Conservation (phyloP, 257 asterid species). For the Cruciata laevipes region DNA sequence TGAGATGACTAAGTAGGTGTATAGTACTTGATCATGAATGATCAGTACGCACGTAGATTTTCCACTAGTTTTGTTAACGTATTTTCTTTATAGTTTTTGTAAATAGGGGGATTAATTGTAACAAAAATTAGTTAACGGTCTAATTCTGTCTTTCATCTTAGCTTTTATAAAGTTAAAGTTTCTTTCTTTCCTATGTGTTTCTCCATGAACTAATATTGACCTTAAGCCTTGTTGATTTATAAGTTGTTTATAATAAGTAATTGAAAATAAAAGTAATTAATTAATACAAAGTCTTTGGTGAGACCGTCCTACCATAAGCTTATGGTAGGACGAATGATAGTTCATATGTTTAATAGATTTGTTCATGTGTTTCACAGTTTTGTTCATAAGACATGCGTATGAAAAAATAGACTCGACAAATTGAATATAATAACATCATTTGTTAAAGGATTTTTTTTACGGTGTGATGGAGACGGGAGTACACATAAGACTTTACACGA, state of each 20-base stretch:
- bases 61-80: not conserved
- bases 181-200: not conserved
- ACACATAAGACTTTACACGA: not conserved
- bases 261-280: no score
- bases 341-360: no score
- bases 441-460: not conserved
- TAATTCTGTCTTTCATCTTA: not conserved
- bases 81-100: slow-evolving; percentile 11
- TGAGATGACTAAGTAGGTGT: not conserved
- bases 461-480: not conserved
- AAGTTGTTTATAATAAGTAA: no score
- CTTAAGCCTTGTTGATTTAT: not conserved
- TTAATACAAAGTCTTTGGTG: no score
- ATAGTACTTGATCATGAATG: not conserved
- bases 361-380: no score
- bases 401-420: no score
- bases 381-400: no score
- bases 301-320: no score
- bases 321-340: no score
- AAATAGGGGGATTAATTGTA: not conserved
- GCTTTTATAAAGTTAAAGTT: not conserved
- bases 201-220: not conserved
- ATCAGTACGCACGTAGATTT: not conserved
- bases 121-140: not conserved
- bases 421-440: not conserved